phyloP scores from a whole-genome alignment of 331 rosid genomes.

The Phaseolus coccineus region DNA sequence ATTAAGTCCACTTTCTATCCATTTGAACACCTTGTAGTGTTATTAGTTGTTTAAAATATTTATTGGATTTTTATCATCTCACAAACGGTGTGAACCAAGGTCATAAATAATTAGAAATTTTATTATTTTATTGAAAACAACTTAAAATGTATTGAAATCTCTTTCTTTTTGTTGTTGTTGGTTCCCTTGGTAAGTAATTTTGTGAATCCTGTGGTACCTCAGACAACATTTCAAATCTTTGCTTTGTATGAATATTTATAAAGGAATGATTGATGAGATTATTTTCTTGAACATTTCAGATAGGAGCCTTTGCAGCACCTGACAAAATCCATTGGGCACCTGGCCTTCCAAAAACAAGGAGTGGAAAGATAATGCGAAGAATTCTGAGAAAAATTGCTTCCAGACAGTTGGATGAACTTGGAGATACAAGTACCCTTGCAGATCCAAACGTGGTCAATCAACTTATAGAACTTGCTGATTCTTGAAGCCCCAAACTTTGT shows the following conservation, averaged over 20 bases:
- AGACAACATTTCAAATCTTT: neutral
- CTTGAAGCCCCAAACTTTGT: constrained; percentile 49
- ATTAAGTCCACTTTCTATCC: neutral
- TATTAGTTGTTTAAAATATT: neutral
- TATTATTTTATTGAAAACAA: constrained; percentile 27
- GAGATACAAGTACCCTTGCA: constrained; percentile 94
- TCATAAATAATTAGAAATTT: neutral
- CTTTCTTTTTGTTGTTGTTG: neutral
- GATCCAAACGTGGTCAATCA: constrained; percentile 89
- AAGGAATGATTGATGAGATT: neutral
- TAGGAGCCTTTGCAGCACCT: constrained; percentile 99
- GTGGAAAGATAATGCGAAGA: constrained; percentile 99
- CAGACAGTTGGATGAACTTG: constrained; percentile 88
- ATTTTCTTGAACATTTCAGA: constrained; percentile 65
- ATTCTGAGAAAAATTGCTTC: constrained; percentile 94
- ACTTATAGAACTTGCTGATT: constrained; percentile 78
- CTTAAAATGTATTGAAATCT: constrained; percentile 6
- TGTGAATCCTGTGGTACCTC: neutral
- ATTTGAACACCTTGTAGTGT: neutral
- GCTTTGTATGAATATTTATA: neutral
- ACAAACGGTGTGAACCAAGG: too few relatives aligned
- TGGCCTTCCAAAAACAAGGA: constrained; percentile 97
- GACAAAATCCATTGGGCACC: constrained; percentile 99
- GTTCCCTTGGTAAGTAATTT: neutral
- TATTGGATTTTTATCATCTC: too few relatives aligned